A percentile compares a stretch with the other conserved stretches of the same genome.
These are phyloP conservation scores for Hyaloscypha finlandica DNA, from an alignment of 495 filamentous ascomycete species.

Conservation along the genomic window DNA sequence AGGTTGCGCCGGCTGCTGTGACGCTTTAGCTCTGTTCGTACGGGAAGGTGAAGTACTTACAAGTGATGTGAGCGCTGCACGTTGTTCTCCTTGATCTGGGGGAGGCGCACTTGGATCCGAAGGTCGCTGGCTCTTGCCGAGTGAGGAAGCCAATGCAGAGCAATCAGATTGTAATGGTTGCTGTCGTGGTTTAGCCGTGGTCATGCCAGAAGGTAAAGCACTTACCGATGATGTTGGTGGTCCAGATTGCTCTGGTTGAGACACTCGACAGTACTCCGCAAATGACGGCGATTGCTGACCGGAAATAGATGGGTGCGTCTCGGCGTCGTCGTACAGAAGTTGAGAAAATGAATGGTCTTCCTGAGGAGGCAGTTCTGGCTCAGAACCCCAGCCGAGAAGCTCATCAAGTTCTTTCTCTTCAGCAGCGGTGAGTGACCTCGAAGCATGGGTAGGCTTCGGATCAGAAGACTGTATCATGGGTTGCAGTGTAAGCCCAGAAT, in stretches of 20 bases:
- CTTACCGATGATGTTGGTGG: neutral
- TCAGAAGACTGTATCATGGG: neutral
- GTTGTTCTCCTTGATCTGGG: neutral
- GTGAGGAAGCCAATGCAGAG: neutral
- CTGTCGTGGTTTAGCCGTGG: neutral
- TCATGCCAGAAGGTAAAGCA: neutral
- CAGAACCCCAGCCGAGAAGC: too few relatives aligned
- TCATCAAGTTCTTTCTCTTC: neutral
- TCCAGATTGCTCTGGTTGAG: neutral
- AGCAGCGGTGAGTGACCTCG: neutral
- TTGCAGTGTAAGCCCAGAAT: conserved; percentile 19
- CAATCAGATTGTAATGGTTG: neutral
- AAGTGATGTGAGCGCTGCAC: neutral
- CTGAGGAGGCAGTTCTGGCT: too few relatives aligned
- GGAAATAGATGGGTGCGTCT: too few relatives aligned
- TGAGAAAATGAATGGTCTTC: too few relatives aligned
- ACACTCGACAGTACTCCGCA: too few relatives aligned
- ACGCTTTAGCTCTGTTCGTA: neutral
- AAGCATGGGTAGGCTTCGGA: neutral
- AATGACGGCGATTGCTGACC: too few relatives aligned
- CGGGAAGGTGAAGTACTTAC: neutral
- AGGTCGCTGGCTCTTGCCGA: neutral
- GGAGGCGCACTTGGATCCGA: neutral
- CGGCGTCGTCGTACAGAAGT: too few relatives aligned
- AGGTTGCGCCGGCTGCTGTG: neutral